A percentile compares a stretch with the other conserved stretches of the same genome.
These are phyloP conservation scores for Pyrus communis DNA, from an alignment of 306 rosid species.

Conservation along the genomic window DNA sequence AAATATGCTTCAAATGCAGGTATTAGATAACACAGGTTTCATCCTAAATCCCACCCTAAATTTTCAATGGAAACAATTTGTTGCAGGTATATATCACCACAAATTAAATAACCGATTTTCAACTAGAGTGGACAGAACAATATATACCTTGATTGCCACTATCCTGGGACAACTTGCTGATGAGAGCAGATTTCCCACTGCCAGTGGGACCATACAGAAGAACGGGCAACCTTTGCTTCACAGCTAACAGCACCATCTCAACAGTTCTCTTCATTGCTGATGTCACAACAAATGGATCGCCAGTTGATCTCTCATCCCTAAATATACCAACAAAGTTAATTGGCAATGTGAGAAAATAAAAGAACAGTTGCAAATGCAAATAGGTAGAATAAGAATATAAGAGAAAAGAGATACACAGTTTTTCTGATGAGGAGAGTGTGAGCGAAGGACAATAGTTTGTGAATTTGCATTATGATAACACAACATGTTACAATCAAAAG, in stretches of 20 bases:
- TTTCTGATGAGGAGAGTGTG: neutral
- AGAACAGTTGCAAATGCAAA: constrained; percentile 10
- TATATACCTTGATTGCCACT: constrained; percentile 40
- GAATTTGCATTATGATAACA: no score
- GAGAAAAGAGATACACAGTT: neutral
- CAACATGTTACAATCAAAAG: no score
- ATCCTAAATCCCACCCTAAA: neutral
- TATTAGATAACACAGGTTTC: neutral
- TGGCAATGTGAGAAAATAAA: neutral
- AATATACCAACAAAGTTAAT: constrained; percentile 15
- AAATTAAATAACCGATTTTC: neutral
- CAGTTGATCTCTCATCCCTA: constrained; percentile 39
- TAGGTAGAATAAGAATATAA: neutral
- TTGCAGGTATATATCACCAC: neutral
- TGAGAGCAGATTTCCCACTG: constrained; percentile 80
- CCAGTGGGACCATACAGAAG: constrained; percentile 84
- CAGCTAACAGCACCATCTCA: constrained; percentile 60
- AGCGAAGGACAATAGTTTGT: no score
- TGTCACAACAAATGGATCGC: constrained; percentile 50
- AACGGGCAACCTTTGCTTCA: constrained; percentile 82
- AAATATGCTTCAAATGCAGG: neutral
- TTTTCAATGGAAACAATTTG: neutral
- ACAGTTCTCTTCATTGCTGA: constrained; percentile 55
- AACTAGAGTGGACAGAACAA: neutral
- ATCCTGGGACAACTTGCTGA: constrained; percentile 57